Conservation (phyloP, 2,329 filamentous ascomycete species). For the Alternaria alternata region DNA sequence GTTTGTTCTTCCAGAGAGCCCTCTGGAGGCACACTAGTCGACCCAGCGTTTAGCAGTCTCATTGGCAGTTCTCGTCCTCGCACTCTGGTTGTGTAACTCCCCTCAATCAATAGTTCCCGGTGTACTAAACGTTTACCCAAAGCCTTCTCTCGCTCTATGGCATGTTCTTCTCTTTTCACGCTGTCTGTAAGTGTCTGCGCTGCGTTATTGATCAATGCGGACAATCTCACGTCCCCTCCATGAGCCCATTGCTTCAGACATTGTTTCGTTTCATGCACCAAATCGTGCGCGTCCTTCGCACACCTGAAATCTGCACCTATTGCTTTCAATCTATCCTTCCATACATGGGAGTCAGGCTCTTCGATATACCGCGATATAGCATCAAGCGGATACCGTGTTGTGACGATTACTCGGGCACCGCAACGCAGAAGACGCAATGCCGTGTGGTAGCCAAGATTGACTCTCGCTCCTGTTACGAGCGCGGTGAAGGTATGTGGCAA, state of each 20-base stretch:
- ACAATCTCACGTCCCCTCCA: slow-evolving; percentile 10
- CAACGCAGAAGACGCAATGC: slow-evolving; percentile 18
- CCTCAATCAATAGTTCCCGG: slow-evolving; percentile 6
- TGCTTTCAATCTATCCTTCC: slow-evolving; percentile 10
- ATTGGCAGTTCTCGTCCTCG: slow-evolving; percentile 7
- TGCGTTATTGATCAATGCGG: slow-evolving; percentile 18
- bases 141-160: slow-evolving; percentile 5
- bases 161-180: slow-evolving; percentile 15
- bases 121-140: neutral
- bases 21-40: neutral
- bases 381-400: slow-evolving; percentile 18
- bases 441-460: slow-evolving; percentile 24
- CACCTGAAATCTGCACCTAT: slow-evolving; percentile 19
- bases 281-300: slow-evolving; percentile 12
- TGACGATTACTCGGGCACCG: slow-evolving; percentile 19
- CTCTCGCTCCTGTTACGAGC: slow-evolving; percentile 20
- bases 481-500: slow-evolving; percentile 14
- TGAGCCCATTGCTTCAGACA: slow-evolving; percentile 11
- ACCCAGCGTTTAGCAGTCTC: neutral
- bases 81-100: slow-evolving; percentile 15
- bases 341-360: slow-evolving; percentile 9
- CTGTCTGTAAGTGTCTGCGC: slow-evolving; percentile 25
- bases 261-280: slow-evolving; percentile 16
- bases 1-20: neutral
- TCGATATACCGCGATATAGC: slow-evolving; percentile 15